Conservation (phyloP, 805 yeast genomes). For the Cyberlindnera sargentensis region DNA sequence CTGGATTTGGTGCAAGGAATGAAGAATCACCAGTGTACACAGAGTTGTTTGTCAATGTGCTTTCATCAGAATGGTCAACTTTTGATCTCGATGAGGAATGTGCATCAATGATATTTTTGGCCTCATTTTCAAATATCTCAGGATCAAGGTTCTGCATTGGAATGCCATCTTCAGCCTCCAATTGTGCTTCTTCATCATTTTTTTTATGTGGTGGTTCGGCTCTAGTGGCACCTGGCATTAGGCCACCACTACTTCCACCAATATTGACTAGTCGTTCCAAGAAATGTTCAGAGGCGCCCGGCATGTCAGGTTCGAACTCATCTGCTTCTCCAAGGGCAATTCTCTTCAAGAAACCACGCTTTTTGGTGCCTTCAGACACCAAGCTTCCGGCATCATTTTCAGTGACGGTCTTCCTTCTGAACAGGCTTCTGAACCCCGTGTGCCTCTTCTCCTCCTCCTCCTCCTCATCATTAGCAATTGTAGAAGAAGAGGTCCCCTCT, state of each 20-base stretch:
- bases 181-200: conserved; percentile 33
- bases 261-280: conserved; percentile 26
- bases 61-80: conserved; percentile 12
- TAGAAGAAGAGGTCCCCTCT: neutral
- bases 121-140: conserved; percentile 41
- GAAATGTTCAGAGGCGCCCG: conserved; percentile 22
- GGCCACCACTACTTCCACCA: conserved; percentile 30
- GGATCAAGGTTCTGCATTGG: conserved; percentile 39
- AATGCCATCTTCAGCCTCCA: conserved; percentile 28
- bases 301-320: conserved; percentile 17
- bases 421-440: conserved; percentile 12
- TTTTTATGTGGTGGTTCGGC: conserved; percentile 8
- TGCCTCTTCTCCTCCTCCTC: conserved; percentile 8
- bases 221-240: conserved; percentile 29
- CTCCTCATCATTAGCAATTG: neutral
- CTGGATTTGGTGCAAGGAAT: conserved; percentile 36
- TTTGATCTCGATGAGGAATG: conserved; percentile 28
- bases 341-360: conserved; percentile 9
- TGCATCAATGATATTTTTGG: conserved; percentile 43
- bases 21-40: conserved; percentile 6
- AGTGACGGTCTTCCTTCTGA: conserved; percentile 12
- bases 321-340: conserved; percentile 17
- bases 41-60: conserved; percentile 23
- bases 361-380: conserved; percentile 3
- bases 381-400: conserved; percentile 5